Evolutionary conservation across 2,329 filamentous ascomycete genomes (phyloP), one percentile per base, ranked within the genome.

Genomic region (Epichloe baconii): DNA sequence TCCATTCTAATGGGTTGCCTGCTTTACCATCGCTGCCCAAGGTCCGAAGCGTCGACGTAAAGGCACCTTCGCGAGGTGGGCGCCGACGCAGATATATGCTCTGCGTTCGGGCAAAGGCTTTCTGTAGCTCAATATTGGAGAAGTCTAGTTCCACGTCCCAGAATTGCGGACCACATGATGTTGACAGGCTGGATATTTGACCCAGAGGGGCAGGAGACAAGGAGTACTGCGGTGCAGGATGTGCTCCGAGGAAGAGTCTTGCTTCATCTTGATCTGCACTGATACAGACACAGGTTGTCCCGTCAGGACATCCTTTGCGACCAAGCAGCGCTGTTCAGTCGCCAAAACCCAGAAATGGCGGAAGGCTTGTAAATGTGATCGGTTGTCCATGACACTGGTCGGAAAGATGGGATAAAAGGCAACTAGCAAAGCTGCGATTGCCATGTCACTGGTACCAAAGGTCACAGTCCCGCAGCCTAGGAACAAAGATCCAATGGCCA

Each of bases 311-410:
- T 98, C 93, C 54, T 91, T 86, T 17, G 88, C 80, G 1, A 98
- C 80, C 0, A 98, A 77, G 63, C 91, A 97, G 48, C 94, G 80
- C 10, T 88, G 81, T 61, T 98, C 93, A 0, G 87, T 85, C 1
- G 93, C 93, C 3, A 98, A 76, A 11, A 95, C 91, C 93, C 93
- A 98, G 62, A 98, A 86, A 67, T 98, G 91, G 5, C 94, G 82
- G 71, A 98, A 93, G 3, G 94, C 93, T 70, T 98, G 93, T 5
- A 98, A 76, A 61, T 98, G 93, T 11, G 88, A 89, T 57, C 87
- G 85, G 63, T 97, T 97, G 69, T 98, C 93, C 61, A 95, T 85
- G 2, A 97, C 87, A 34, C 81, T 85, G 10, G 80, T 85, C 0
- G 93, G 93, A 64, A 95, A 96, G 19, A 96, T 77, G 0, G 93